Evolutionary conservation across 495 filamentous ascomycete genomes (phyloP).

Genomic region (Gamarada debralockiae): DNA sequence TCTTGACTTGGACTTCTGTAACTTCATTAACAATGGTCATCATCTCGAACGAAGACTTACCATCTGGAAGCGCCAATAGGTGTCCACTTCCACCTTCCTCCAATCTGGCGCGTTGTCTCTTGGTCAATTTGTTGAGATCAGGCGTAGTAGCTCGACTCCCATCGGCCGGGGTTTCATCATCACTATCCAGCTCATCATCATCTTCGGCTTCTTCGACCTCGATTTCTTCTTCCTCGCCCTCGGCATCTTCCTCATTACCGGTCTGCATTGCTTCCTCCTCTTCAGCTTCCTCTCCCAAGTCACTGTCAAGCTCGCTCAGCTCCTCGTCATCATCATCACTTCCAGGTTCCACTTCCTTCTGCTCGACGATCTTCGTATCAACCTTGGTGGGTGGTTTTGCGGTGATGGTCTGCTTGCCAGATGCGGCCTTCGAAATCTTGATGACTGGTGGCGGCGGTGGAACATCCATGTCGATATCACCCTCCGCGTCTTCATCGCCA

Average conservation of each 20-base stretch:
- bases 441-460: conserved; percentile 28
- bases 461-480: conserved; percentile 37
- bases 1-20: conserved; percentile 88
- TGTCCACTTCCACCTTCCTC: conserved; percentile 67
- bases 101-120: conserved; percentile 72
- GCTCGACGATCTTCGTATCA: conserved; percentile 19
- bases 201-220: conserved; percentile 53
- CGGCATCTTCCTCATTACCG: conserved; percentile 37
- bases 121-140: conserved; percentile 82
- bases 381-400: conserved; percentile 15
- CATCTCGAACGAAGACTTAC: conserved; percentile 30
- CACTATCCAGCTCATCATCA: conserved; percentile 63
- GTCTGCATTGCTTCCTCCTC: conserved; percentile 35
- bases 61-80: conserved; percentile 83
- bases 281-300: conserved; percentile 29
- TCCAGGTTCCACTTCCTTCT: conserved; percentile 24
- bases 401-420: conserved; percentile 17
- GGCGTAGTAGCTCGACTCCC: conserved; percentile 64
- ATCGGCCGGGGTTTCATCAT: conserved; percentile 51
- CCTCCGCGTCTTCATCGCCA: conserved; percentile 40
- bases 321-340: conserved; percentile 39
- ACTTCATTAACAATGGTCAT: conserved; percentile 5
- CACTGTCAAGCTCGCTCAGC: conserved; percentile 42
- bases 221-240: conserved; percentile 36
- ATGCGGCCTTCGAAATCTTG: conserved; percentile 23